Base-by-base conservation (phyloP, 2,329 filamentous ascomycete species). In the Monilinia polystroma region DNA sequence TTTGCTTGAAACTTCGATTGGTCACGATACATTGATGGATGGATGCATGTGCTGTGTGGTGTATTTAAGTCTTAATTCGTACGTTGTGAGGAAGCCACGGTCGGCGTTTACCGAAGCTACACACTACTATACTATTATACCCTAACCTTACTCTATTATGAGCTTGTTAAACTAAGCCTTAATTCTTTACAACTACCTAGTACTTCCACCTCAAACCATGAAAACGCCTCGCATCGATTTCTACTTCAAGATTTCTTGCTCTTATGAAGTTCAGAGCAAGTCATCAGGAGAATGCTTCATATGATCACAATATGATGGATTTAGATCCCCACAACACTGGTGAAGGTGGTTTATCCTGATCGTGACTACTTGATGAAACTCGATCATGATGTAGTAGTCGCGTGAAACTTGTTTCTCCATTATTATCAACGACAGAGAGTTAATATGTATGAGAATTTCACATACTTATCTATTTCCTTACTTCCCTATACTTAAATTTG, bases 321-420 rank as follows among this genome's bases (percentile, higher is more conserved):
- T 38, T 60, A 45, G 26, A 26, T 14, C 16, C 20, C 16, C n/a
- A 51, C 8, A 23, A 38, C 35, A 26, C 20, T 38, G 29, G 14
- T 23, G 29, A 18, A 35, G n/a, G 45, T 49, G 29, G n/a, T 8
- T 20, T 35, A 38, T 45, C 26, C 47, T 60, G 7, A 35, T 60
- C 29, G 29, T n/a, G 38, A 26, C 47, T 12, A 51, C 58, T 51
- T 20, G 16, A 38, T 20, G 29, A 51, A n/a, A 26, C 29, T 38
- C 12, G 20, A 51, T 38, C 58, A 62, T 51, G 58, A 62, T 51
- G 16, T 51, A 62, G 16, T 51, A 62, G 58, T 51, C 58, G 29
- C 58, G 58, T 62, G 58, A 62, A 51, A 29, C 35, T 62, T 38
- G 43, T 51, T 38, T 62, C 45, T 51, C 58, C n/a, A 35, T 62